Percentiles rank a stretch among this genome's conserved stretches.
Evolutionary conservation across 1,139 yeast species (phyloP).

Genomic region (Oligophagozyma castellii): DNA sequence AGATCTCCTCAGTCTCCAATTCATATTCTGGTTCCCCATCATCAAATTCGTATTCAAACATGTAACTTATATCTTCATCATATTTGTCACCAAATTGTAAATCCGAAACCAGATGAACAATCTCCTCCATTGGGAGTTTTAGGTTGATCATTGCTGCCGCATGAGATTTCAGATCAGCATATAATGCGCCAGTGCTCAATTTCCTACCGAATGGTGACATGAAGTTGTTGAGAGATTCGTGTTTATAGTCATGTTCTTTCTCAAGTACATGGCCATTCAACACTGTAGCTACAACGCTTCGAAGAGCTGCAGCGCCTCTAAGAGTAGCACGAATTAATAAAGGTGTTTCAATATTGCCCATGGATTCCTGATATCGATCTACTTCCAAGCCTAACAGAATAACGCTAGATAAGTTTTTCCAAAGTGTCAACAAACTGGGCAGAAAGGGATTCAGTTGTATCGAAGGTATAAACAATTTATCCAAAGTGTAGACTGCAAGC

Average conservation of each 20-base stretch:
- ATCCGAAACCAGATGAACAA: conserved; percentile 41
- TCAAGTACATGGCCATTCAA: conserved; percentile 33
- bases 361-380: conserved; percentile 43
- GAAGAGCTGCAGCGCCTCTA: conserved; percentile 48
- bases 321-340: conserved; percentile 36
- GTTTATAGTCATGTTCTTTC: conserved; percentile 37
- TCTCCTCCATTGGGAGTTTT: conserved; percentile 33
- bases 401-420: conserved; percentile 52
- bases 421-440: conserved; percentile 38
- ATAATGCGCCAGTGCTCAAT: conserved; percentile 41
- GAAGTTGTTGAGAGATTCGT: conserved; percentile 41
- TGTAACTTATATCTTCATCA: conserved; percentile 61
- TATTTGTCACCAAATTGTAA: conserved; percentile 52
- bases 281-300: conserved; percentile 47
- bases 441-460: conserved; percentile 43
- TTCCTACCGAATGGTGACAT: conserved; percentile 51
- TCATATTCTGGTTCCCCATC: conserved; percentile 21
- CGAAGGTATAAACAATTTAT: conserved; percentile 34
- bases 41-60: conserved; percentile 47
- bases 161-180: conserved; percentile 39
- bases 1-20: conserved; percentile 12
- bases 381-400: conserved; percentile 46
- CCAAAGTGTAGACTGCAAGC: conserved; percentile 37
- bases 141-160: conserved; percentile 33
- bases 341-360: conserved; percentile 33